Conservation (phyloP, 2,329 filamentous ascomycete genomes). For the Neonectria coccinea region DNA sequence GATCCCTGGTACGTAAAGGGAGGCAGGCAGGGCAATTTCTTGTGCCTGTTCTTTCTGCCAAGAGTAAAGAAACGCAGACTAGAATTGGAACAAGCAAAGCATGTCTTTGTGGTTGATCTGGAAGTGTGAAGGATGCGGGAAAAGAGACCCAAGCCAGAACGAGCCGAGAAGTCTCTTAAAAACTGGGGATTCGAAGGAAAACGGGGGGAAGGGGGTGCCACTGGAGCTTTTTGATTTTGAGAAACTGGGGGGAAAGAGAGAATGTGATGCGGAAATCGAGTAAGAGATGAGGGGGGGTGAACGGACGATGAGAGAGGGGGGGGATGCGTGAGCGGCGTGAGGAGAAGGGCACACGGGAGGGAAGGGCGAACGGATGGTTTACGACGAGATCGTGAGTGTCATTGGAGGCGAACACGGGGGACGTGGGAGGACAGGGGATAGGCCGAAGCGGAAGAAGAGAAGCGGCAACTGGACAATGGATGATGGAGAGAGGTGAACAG, state of each 20-base stretch:
- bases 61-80: background rate
- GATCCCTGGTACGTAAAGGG: conserved; percentile 16
- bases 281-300: conserved; percentile 13
- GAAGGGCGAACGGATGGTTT: conserved; percentile 28
- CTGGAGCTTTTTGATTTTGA: background rate
- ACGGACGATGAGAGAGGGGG: conserved; percentile 17
- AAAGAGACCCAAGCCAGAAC: conserved; percentile 6
- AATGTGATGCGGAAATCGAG: conserved; percentile 19
- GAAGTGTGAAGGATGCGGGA: background rate
- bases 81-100: background rate
- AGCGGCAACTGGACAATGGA: background rate
- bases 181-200: conserved; percentile 3
- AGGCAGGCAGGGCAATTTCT: background rate
- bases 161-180: conserved; percentile 5
- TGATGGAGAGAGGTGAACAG: conserved; percentile 10
- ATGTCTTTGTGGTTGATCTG: background rate
- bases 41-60: background rate
- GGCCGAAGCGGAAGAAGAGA: conserved; percentile 13
- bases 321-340: conserved; percentile 5
- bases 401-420: conserved; percentile 20
- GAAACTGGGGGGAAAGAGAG: conserved; percentile 5
- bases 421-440: conserved; percentile 13
- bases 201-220: background rate
- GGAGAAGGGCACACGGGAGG: conserved; percentile 8
- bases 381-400: conserved; percentile 30